These are phyloP conservation scores for Solanum hybrid DNA, from an alignment of 305 asterid genomes.

Conservation along the genomic window DNA sequence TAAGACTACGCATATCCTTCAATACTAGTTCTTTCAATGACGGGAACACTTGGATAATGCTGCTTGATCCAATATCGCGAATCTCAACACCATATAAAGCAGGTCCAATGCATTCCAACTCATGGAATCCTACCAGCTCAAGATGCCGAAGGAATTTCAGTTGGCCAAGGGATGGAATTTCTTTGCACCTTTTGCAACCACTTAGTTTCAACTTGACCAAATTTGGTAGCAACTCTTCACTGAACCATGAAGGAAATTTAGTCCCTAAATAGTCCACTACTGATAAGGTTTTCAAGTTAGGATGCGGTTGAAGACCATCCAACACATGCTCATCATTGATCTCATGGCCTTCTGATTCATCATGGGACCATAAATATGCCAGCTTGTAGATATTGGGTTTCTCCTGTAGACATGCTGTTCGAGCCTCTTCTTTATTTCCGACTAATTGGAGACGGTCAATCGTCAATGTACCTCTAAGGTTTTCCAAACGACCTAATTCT, in stretches of 20 bases:
- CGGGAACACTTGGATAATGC: constrained; percentile 11
- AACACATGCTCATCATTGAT: constrained; percentile 7
- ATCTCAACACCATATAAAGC: constrained; percentile 10
- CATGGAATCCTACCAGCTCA: background rate
- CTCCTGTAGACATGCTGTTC: background rate
- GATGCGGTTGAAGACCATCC: constrained; percentile 33
- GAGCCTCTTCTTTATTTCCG: constrained; percentile 8
- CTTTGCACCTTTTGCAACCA: constrained; percentile 1
- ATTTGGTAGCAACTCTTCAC: background rate
- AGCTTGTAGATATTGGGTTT: constrained; percentile 4
- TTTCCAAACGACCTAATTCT: background rate
- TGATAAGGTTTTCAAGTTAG: background rate
- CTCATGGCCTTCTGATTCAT: background rate
- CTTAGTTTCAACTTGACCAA: background rate
- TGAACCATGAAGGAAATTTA: constrained; percentile 20
- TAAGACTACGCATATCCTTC: background rate
- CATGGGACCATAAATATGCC: background rate
- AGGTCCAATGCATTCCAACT: constrained; percentile 9
- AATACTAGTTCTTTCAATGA: constrained; percentile 7
- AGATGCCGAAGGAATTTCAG: constrained; percentile 20
- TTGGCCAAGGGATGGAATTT: constrained; percentile 30
- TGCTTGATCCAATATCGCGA: background rate
- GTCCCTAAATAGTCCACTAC: constrained; percentile 8
- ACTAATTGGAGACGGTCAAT: constrained; percentile 7
- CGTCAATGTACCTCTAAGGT: background rate